Conservation (phyloP, 257 asterid species). For the Solanum raphanifolium region DNA sequence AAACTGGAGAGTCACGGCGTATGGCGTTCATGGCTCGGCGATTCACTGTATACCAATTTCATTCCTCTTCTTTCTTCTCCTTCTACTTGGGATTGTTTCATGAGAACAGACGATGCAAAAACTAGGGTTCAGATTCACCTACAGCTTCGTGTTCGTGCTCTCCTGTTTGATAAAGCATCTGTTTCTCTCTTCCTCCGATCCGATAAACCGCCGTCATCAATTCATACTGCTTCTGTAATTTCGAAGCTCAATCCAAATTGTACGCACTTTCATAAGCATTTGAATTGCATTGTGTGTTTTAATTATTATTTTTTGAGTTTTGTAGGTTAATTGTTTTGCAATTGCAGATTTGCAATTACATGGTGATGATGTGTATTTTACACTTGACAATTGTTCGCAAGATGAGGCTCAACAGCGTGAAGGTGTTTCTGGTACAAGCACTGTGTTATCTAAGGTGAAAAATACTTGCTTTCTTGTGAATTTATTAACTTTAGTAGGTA, state of each 20-base stretch:
- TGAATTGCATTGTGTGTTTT: background rate
- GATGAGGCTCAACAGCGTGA: conserved; percentile 10
- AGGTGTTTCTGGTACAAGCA: conserved; percentile 35
- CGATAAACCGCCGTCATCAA: conserved; percentile 13
- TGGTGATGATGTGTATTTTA: conserved; percentile 89
- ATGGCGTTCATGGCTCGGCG: conserved; percentile 93
- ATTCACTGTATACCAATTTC: conserved; percentile 57
- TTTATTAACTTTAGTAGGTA: background rate
- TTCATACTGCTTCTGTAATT: conserved; percentile 15
- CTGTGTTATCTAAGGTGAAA: conserved; percentile 50
- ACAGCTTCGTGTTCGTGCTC: conserved; percentile 92
- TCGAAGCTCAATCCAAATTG: conserved; percentile 77
- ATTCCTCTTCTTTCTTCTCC: conserved; percentile 61
- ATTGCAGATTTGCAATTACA: conserved; percentile 79
- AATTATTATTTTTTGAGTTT: background rate
- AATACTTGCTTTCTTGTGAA: background rate
- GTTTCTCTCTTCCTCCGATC: conserved; percentile 37
- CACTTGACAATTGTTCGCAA: conserved; percentile 58
- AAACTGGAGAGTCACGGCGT: conserved; percentile 81
- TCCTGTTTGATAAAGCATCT: conserved; percentile 79
- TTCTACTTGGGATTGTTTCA: conserved; percentile 73
- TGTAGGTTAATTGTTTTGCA: background rate
- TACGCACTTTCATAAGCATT: conserved; percentile 7
- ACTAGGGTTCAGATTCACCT: conserved; percentile 62
- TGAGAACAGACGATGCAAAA: conserved; percentile 58